A percentile compares a stretch with the other conserved stretches of the same genome.
phyloP scores from a whole-genome alignment of 2,329 filamentous ascomycete genomes.

The Metarhizium robertsii region DNA sequence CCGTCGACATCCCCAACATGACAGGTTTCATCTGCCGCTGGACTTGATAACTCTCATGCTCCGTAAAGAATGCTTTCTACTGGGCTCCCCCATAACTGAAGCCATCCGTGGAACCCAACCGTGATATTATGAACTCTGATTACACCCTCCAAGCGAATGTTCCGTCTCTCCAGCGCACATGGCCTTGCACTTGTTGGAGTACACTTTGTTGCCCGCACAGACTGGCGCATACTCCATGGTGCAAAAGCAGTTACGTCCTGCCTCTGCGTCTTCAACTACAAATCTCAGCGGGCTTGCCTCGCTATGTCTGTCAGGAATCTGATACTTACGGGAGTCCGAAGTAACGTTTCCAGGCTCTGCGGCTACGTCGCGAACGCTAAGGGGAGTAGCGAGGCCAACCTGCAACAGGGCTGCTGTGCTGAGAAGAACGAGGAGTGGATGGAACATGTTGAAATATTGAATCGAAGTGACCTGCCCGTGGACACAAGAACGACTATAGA shows the following conservation, averaged over 20 bases:
- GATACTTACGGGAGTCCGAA: not conserved
- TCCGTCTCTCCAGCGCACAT: not conserved
- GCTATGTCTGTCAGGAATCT: not conserved
- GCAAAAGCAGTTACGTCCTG: not conserved
- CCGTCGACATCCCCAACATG: no score
- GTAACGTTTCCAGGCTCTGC: no score
- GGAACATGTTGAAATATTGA: not conserved
- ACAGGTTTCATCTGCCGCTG: no score
- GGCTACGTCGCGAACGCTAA: not conserved
- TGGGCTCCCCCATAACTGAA: no score
- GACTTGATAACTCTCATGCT: no score
- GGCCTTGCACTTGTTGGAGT: not conserved
- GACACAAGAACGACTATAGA: no score
- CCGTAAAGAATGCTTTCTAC: no score
- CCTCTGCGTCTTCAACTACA: not conserved
- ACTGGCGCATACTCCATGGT: not conserved
- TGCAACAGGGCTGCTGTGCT: not conserved
- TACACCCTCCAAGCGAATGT: not conserved
- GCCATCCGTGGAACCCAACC: no score
- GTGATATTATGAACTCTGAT: no score
- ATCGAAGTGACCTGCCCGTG: no score
- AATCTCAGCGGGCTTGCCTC: not conserved
- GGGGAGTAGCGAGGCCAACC: not conserved
- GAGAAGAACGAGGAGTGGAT: not conserved
- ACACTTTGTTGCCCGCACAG: not conserved